These are phyloP conservation scores for Geranium rotundifolium DNA, from an alignment of 345 rosid species.

Conservation along the genomic window DNA sequence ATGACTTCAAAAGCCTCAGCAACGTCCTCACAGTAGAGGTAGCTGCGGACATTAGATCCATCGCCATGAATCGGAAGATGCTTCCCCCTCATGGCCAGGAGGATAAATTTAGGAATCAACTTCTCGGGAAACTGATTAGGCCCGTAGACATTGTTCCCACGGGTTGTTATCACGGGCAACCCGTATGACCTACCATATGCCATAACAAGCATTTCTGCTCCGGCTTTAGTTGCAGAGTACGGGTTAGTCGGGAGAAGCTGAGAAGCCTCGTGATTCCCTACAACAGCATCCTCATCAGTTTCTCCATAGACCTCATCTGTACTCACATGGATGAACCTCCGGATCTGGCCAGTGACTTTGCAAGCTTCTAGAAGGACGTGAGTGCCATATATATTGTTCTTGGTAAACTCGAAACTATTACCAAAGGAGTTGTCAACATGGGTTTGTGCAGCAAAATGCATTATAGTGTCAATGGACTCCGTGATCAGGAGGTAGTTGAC, in stretches of 20 bases:
- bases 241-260: slow-evolving; percentile 67
- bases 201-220: slow-evolving; percentile 73
- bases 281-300: slow-evolving; percentile 62
- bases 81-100: slow-evolving; percentile 49
- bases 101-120: slow-evolving; percentile 52
- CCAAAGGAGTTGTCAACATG: slow-evolving; percentile 67
- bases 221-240: slow-evolving; percentile 60
- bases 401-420: slow-evolving; percentile 61
- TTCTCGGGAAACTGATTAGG: slow-evolving; percentile 60
- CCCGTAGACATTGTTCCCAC: slow-evolving; percentile 65
- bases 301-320: slow-evolving; percentile 69
- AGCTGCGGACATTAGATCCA: slow-evolving; percentile 55
- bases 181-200: slow-evolving; percentile 63
- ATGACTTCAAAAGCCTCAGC: slow-evolving; percentile 61
- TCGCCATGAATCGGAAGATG: slow-evolving; percentile 64
- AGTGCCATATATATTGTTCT: slow-evolving; percentile 61
- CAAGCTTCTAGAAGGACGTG: slow-evolving; percentile 67
- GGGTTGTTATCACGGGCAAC: slow-evolving; percentile 56
- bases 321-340: slow-evolving; percentile 65
- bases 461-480: slow-evolving; percentile 56
- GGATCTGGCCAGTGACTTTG: slow-evolving; percentile 49
- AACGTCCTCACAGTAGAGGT: slow-evolving; percentile 58
- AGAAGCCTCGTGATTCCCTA: slow-evolving; percentile 64
- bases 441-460: slow-evolving; percentile 72
- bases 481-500: slow-evolving; percentile 57